phyloP scores from a whole-genome alignment of 345 rosid genomes.

The Trapa bicornis region DNA sequence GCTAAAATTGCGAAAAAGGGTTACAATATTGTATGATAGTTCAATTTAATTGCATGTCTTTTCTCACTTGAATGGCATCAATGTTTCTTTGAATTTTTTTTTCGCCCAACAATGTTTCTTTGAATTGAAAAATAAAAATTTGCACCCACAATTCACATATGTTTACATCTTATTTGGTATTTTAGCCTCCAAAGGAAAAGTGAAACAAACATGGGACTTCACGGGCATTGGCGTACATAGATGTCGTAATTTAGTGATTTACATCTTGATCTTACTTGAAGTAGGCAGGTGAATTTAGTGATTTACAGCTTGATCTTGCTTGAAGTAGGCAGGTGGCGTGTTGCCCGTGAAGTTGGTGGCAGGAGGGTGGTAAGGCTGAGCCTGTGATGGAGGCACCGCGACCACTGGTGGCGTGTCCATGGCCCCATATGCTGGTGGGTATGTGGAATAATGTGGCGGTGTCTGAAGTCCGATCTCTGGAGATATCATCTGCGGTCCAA shows the following conservation, averaged over 20 bases:
- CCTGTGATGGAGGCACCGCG: neutral
- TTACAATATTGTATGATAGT: too few relatives aligned
- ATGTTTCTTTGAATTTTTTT: too few relatives aligned
- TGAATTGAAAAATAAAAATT: too few relatives aligned
- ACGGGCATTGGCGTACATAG: too few relatives aligned
- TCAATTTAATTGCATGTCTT: too few relatives aligned
- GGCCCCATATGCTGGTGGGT: neutral
- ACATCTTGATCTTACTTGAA: neutral
- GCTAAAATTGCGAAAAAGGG: too few relatives aligned
- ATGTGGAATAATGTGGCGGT: neutral
- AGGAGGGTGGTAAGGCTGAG: neutral
- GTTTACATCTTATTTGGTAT: too few relatives aligned
- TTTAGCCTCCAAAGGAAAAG: too few relatives aligned
- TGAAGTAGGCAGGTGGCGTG: neutral
- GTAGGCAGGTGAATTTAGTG: neutral
- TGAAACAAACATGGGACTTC: too few relatives aligned
- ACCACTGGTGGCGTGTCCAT: neutral
- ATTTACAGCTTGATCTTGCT: neutral
- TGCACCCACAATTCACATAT: too few relatives aligned
- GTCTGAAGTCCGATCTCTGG: conserved; percentile 3
- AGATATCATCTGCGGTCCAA: neutral
- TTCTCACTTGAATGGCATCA: too few relatives aligned
- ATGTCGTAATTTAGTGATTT: neutral
- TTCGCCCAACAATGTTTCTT: too few relatives aligned
- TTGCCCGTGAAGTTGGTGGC: neutral